Evolutionary conservation across 2,329 filamentous ascomycete species (phyloP), one percentile per base, ranked within the genome.

Genomic region (Myriosclerotinia scirpicola): DNA sequence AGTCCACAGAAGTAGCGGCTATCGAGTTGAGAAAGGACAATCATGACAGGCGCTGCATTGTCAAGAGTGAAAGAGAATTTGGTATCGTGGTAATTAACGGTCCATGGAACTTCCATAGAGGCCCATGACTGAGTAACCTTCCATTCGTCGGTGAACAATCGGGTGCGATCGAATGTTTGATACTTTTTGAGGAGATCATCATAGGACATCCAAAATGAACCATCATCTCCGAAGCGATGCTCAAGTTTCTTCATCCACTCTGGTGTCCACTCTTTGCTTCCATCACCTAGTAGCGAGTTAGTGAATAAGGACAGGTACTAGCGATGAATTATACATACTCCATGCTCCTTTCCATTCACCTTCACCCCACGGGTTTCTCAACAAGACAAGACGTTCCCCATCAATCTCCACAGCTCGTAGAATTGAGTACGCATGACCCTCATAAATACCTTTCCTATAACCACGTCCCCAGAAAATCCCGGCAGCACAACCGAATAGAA

Each of bases 401-500:
- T 77, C 80, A 38, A 83, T 76, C 69, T 81, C 79, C 9, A 82
- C 81, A 0, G 85, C 84, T 61, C 83, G 81, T 79, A 86, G 81
- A 22, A 88, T 79, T 5, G 85, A 82, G 69, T 87, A 87, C 5
- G 85, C 85, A 67, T 87, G 85, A 0, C 80, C 80, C 68, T 86
- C 84, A 5, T 80, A 78, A 60, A 87, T 86, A 7, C 85, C 85
- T 67, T 83, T 81, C 30, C 87, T 80, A 9, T 70, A 5, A 26
- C 70, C 71, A 66, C 68, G 67, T 79, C 80, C 68, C 77, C 77
- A 73, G 22, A 70, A 72, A n/a, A 69, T 68, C n/a, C 71, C 69
- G 0, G 84, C 85, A 0, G 81, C 83, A 71, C 87, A 90, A 14
- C 88, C 88, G 71, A 92, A 92, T 7, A 92, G 79, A 73, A 95